A percentile compares a stretch with the other conserved stretches of the same genome.
phyloP scores from a whole-genome alignment of 169 alveolate species.

The Plasmodium gonderi region DNA sequence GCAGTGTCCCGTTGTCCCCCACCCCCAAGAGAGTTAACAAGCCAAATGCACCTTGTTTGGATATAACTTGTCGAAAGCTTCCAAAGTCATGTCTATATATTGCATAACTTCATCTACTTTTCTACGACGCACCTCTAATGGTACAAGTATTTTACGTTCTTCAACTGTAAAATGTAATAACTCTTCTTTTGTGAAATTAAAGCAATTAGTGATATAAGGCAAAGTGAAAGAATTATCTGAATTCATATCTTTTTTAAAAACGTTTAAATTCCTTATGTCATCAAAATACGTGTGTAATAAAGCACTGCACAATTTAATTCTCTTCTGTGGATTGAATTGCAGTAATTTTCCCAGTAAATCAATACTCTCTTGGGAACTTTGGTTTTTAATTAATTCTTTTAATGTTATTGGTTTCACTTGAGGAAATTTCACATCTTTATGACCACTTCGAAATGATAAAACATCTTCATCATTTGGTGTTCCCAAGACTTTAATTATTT shows the following conservation, averaged over 20 bases:
- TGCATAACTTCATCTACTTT: constrained; percentile 54
- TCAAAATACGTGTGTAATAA: constrained; percentile 52
- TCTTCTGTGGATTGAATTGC: constrained; percentile 53
- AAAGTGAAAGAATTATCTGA: neutral
- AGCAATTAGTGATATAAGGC: constrained; percentile 53
- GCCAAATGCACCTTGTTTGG: constrained; percentile 55
- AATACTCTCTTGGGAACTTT: constrained; percentile 43
- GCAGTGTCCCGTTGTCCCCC: neutral
- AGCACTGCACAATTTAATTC: constrained; percentile 51
- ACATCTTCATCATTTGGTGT: constrained; percentile 92
- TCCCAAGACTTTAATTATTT: constrained; percentile 94
- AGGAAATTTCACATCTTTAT: constrained; percentile 55
- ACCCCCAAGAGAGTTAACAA: neutral
- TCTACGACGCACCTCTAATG: constrained; percentile 8
- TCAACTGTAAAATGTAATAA: constrained; percentile 56
- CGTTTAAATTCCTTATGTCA: constrained; percentile 51
- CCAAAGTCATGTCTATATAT: constrained; percentile 48
- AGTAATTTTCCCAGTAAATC: constrained; percentile 27
- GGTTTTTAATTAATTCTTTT: constrained; percentile 21
- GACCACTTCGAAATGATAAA: constrained; percentile 43
- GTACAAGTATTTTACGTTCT: constrained; percentile 63
- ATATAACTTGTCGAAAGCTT: constrained; percentile 30
- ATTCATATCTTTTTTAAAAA: constrained; percentile 12
- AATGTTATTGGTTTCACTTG: constrained; percentile 58
- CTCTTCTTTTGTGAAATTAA: constrained; percentile 67